phyloP scores from a whole-genome alignment of 495 filamentous ascomycete genomes.

The Alectoria sarmentosa region DNA sequence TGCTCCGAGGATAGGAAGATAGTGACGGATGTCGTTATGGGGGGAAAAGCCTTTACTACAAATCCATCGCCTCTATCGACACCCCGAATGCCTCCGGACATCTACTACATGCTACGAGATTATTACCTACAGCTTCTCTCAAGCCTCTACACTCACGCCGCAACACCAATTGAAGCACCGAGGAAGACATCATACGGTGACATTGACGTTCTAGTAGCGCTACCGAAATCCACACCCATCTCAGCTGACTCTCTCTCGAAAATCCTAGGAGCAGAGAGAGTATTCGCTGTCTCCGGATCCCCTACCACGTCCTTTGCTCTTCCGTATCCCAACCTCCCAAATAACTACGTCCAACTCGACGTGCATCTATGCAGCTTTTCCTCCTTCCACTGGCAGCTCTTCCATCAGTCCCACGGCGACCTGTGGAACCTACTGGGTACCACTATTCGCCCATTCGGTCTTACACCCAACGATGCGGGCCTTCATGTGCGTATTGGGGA shows the following conservation, averaged over 20 bases:
- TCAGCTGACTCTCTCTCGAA: conserved; percentile 9
- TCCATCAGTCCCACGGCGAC: conserved; percentile 58
- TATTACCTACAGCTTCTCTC: conserved; percentile 37
- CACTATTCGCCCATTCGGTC: conserved; percentile 51
- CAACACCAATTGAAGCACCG: conserved; percentile 47
- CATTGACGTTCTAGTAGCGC: conserved; percentile 50
- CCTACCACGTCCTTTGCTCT: conserved; percentile 40
- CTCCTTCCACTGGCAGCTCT: conserved; percentile 50
- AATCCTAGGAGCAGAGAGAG: conserved; percentile 18
- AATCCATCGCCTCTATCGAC: conserved; percentile 38
- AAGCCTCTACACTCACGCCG: conserved; percentile 40
- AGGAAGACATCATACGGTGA: conserved; percentile 51
- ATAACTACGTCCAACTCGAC: conserved; percentile 56
- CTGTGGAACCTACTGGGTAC: conserved; percentile 55
- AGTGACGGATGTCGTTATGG: no score
- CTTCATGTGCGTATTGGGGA: conserved; percentile 55
- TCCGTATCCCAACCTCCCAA: conserved; percentile 35
- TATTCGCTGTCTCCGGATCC: conserved; percentile 1
- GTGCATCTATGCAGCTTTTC: conserved; percentile 49
- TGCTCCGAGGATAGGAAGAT: no score
- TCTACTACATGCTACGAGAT: conserved; percentile 41
- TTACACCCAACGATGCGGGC: conserved; percentile 54
- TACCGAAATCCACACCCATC: conserved; percentile 25
- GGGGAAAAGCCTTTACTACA: conserved; percentile 48
- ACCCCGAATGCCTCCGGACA: conserved; percentile 47